Evolutionary conservation across 495 filamentous ascomycete genomes (phyloP), one percentile per base, ranked within the genome.

Genomic region (Aspergillus campestris): DNA sequence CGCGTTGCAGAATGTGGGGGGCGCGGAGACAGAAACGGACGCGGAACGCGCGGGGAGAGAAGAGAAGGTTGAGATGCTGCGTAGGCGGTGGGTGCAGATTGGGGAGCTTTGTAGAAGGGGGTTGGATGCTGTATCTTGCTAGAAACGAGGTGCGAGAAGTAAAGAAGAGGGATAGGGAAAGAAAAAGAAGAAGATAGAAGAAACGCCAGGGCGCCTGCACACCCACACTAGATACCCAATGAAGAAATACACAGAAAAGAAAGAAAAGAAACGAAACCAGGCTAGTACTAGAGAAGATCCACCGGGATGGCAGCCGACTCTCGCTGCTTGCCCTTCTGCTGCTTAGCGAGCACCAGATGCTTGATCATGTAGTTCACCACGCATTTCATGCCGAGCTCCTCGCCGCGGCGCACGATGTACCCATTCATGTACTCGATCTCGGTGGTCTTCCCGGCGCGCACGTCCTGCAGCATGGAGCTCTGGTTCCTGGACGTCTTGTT

Each of bases 401-500:
- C 72, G 24, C 80, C 89, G 24, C 78, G 75, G 43, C 66, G 67
- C 34, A 92, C 77, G 29, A 95, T 73, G 64, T 83, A 95, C 11
- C 89, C 90, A 65, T 92, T 95, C 51, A 94, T 77, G 53, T 84
- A 90, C 13, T 83, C 78, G 44, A 95, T 79, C 61, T 94, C 89
- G 2, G 87, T 94, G 41, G 61, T 52, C 56, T 72, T 76, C 3
- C 80, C 72, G 2, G 62, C 62, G 30, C 66, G 59, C 13, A 91
- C 72, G 61, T 95, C 89, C 56, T 89, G 84, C 15, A 87, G 59
- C 89, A 95, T 95, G 3, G 79, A 82, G 55, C 83, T 89, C 32
- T 72, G 74, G 57, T 94, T 91, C 31, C 72, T 62, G 1, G 64
- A 67, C 1, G 84, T 91, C 49, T 71, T 74, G n/a, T 69, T 60